phyloP scores from a whole-genome alignment of 306 rosid genomes.

The Macrotyloma uniflorum region DNA sequence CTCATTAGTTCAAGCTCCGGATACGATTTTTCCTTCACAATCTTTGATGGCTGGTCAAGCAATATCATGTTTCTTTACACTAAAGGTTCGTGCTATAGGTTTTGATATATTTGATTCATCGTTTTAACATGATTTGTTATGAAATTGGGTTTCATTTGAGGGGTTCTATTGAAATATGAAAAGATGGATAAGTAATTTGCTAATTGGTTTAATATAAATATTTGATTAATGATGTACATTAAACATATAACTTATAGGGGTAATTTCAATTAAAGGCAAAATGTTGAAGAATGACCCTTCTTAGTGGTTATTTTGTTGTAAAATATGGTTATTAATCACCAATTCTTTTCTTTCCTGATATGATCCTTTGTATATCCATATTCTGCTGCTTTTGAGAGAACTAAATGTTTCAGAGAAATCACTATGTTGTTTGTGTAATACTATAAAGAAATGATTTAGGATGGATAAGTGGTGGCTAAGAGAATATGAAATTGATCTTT shows the following conservation, averaged over 20 bases:
- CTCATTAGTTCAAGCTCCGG: slow-evolving; percentile 80
- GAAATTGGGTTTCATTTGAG: slow-evolving; percentile 28
- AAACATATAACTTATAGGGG: background rate
- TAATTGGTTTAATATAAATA: background rate
- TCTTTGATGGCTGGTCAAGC: slow-evolving; percentile 82
- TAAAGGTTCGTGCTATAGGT: slow-evolving; percentile 65
- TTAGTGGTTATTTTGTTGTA: background rate
- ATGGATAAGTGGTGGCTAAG: too few species aligned
- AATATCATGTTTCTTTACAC: slow-evolving; percentile 82
- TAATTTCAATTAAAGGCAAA: slow-evolving; percentile 14
- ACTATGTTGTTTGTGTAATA: too few species aligned
- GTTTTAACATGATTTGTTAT: slow-evolving; percentile 2
- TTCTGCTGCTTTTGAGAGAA: too few species aligned
- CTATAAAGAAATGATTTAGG: too few species aligned
- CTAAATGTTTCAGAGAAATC: too few species aligned
- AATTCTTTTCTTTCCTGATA: too few species aligned
- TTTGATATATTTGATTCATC: slow-evolving; percentile 22
- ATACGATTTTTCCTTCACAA: slow-evolving; percentile 70
- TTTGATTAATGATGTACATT: slow-evolving; percentile 5
- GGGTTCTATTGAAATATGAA: background rate
- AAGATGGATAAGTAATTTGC: slow-evolving; percentile 10
- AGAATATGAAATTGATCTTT: too few species aligned
- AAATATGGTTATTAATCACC: background rate
- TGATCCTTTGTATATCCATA: too few species aligned
- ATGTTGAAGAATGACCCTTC: background rate